Base-by-base conservation (phyloP, 306 rosid genomes). In the Cicer pinnatifidum region DNA sequence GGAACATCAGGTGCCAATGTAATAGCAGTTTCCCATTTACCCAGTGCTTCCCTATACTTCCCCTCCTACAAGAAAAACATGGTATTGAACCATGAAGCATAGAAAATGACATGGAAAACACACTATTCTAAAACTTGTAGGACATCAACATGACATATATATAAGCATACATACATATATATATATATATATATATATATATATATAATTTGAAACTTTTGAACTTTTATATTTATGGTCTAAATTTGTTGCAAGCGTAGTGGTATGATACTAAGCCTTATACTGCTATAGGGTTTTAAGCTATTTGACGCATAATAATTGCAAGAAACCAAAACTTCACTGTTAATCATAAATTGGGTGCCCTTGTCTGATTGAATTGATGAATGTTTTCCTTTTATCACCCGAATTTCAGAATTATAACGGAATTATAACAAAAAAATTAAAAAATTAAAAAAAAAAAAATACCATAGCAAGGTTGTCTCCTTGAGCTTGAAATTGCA, bases 21-120 rank as follows among this genome's bases (percentile, higher is more conserved):
- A 60, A 93, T 86, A 77, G 98, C 91, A 61, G 96, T 63, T 86
- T 91, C 94, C 98, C 97, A 91, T 86, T 93, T 93, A 28, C 96
- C 84, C 50, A 91, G 73, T 11, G 97, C 98, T 82, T 89, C 97
- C 67, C 88, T 74, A 67, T 80, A 91, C 74, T 83, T 91, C 67
- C 94, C 94, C 11, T 75, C 88, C 98, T 93, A 80, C 72, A 77
- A 83, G 71, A 61, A 60, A 67, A 41, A 16, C 35, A 3, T 19
- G 47, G 10, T 5, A 41, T 44, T 44, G 23, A 13, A 48, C 54
- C 6, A 63, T 6, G 15, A 37, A 48, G 61, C 71, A 74, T 9
- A 48, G 11, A 12, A 43, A 50, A 1, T 4, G 23, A 37, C 23
- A 67, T 13, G 13, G 23, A n/a, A 58, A 23, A 70, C 50, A 11